Base-by-base conservation (phyloP, 805 yeast species). In the Lachancea cidri region DNA sequence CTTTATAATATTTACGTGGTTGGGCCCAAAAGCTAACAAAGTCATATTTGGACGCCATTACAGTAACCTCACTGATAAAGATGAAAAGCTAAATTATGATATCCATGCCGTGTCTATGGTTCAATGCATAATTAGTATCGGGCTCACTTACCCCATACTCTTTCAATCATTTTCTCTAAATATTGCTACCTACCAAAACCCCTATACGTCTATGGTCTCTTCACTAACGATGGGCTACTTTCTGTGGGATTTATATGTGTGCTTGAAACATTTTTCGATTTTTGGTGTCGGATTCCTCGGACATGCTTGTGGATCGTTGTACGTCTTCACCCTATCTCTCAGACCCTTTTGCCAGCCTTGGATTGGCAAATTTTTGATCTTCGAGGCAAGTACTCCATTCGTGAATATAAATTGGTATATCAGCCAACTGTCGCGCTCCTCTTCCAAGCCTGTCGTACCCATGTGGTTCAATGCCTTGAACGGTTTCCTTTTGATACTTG, bases 371-470 rank as follows among this genome's bases (percentile, higher is more conserved):
- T 93, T 89, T 60, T 71, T 93, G 53, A 60, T 85, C 37, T 93
- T 84, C 63, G 98, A 93, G 65, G 73, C 85, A 31, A 83, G 95
- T 35, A 86, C 97, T 2, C 98, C 98, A 6, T 93, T 93, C 65
- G 96, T 93, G 47, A 94, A 93, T 64, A 61, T 86, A 58, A 86
- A 93, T 62, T 93, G 97, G 96, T 89, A 83, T 62, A 80, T 87
- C 25, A 73, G 83, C 24, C 81, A 85, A 53, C 68, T 88, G 14
- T 93, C 95, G 1, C 71, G 71, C 1, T 85, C 83, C 3, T 62
- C 77, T 3, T 31, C 50, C 15, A 43, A 41, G 33, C 50, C 50
- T 24, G 44, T 42, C n/a, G 70, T 86, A 38, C 79, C 84, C 32
- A 70, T 69, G 17, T 69, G 56, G 47, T 41, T 77, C 8, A 74